Conservation (phyloP, 345 rosid genomes). For the Pseudoturritis turrita region DNA sequence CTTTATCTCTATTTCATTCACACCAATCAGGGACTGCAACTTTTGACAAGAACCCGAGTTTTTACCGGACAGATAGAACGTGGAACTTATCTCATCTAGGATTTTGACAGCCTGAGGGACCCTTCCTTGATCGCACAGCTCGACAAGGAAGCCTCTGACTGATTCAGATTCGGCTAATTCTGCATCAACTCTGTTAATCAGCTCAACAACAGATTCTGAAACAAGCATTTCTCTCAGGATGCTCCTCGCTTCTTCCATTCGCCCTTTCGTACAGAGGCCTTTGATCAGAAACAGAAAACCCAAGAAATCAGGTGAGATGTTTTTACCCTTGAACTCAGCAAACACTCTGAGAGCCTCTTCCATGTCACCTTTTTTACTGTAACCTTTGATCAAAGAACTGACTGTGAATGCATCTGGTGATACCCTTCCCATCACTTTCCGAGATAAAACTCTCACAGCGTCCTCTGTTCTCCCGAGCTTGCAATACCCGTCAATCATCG, state of each 20-base stretch:
- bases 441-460: slow-evolving; percentile 48
- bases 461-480: slow-evolving; percentile 59
- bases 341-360: slow-evolving; percentile 67
- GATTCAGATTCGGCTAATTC: slow-evolving; percentile 81
- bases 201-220: slow-evolving; percentile 47
- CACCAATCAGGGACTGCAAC: slow-evolving; percentile 12
- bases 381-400: slow-evolving; percentile 70
- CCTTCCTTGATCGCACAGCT: slow-evolving; percentile 57
- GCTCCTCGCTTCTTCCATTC: slow-evolving; percentile 87
- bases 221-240: slow-evolving; percentile 85
- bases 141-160: slow-evolving; percentile 47
- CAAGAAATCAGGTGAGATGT: slow-evolving; percentile 61
- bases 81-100: slow-evolving; percentile 35
- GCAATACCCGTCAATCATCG: slow-evolving; percentile 58
- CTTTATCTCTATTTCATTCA: slow-evolving; percentile 16
- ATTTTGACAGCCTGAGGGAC: slow-evolving; percentile 44
- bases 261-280: slow-evolving; percentile 77
- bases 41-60: slow-evolving; percentile 14
- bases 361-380: slow-evolving; percentile 66
- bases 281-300: slow-evolving; percentile 64
- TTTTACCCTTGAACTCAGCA: slow-evolving; percentile 48
- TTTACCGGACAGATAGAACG: slow-evolving; percentile 27
- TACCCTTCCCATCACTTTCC: slow-evolving; percentile 40
- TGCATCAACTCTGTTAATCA: slow-evolving; percentile 51
- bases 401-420: slow-evolving; percentile 62